Evolutionary conservation across 495 filamentous ascomycete genomes (phyloP), one percentile per base, ranked within the genome.

Genomic region (Penicillium goetzii): DNA sequence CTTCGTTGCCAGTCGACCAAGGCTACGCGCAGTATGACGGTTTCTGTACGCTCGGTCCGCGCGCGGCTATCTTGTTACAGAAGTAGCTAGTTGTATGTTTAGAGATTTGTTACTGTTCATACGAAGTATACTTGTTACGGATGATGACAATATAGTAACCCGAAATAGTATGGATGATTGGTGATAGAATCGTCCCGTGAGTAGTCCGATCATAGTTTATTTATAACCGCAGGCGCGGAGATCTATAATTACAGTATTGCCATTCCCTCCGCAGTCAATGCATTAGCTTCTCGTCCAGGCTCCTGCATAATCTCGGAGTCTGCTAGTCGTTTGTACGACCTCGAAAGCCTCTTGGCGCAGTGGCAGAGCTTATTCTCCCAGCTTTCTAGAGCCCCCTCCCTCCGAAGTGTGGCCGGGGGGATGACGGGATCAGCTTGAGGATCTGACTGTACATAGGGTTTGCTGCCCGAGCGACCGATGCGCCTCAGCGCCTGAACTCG

Each of bases 381-480:
- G 26, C 32, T 21, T 21, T 55, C n/a, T 30, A 47, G 21, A 47
- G 30, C 30, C 0, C 43, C 2, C 41, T 3, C 43, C 2, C 41
- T 5, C 43, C 43, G 19, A 21, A 47, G 43, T 19, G 19, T 12
- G 7, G 9, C 43, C 21, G 19, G 43, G 19, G 43, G 19, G 19
- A n/a, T 41, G 47, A 50, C 21, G 2, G 30, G 5, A 0, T 8
- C 30, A 32, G 6, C 30, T 32, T 32, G 30, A 32, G 30, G 30
- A 32, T 52, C 28, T 52, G 49, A 52, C 28, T 17, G 21, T 53
- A 21, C 41, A 10, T 47, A 55, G 56, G 50, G 47, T 33, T 57
- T 60, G 62, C 50, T 59, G 62, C 59, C 59, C 49, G 64, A 66
- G 59, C 64, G 28, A 36, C 45, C 58, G 38, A 64, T 26, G 36